phyloP scores from a whole-genome alignment of 2,329 filamentous ascomycete species.

The Aspergillus piperis region DNA sequence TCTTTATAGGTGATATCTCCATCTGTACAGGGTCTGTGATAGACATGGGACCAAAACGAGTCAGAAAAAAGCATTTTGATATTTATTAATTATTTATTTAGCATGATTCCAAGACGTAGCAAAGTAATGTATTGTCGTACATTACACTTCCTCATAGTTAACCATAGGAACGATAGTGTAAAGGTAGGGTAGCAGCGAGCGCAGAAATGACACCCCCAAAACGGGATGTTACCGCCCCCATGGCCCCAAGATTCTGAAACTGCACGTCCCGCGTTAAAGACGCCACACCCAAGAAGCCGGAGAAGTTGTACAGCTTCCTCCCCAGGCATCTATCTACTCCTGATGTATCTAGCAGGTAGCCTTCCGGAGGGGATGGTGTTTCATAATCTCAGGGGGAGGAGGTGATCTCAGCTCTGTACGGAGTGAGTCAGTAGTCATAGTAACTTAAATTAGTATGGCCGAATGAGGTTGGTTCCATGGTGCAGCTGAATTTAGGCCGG shows the following conservation, averaged over 20 bases:
- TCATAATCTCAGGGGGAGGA: not conserved
- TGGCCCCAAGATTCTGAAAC: not conserved
- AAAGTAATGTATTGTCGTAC: too few species aligned
- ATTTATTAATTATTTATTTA: not conserved
- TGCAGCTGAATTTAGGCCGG: not conserved
- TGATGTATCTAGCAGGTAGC: not conserved
- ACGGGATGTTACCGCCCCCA: not conserved
- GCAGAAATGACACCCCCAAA: too few species aligned
- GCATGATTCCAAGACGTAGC: too few species aligned
- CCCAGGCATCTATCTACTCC: not conserved
- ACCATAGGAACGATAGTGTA: too few species aligned
- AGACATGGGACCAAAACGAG: constrained; percentile 7
- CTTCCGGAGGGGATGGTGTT: not conserved
- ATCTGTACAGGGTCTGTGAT: constrained; percentile 17
- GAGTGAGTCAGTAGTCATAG: too few species aligned
- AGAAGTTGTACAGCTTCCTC: too few species aligned
- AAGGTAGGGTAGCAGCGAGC: too few species aligned
- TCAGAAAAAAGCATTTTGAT: constrained; percentile 15
- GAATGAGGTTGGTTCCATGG: not conserved
- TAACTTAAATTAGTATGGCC: not conserved
- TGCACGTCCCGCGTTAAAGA: not conserved
- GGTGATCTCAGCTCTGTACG: too few species aligned
- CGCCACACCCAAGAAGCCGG: too few species aligned
- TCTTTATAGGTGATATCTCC: constrained; percentile 7
- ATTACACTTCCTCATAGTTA: too few species aligned